Percentiles rank a stretch among this genome's conserved stretches.
Evolutionary conservation across 2,329 filamentous ascomycete genomes (phyloP).

Genomic region (Herpomyces periplanetae): DNA sequence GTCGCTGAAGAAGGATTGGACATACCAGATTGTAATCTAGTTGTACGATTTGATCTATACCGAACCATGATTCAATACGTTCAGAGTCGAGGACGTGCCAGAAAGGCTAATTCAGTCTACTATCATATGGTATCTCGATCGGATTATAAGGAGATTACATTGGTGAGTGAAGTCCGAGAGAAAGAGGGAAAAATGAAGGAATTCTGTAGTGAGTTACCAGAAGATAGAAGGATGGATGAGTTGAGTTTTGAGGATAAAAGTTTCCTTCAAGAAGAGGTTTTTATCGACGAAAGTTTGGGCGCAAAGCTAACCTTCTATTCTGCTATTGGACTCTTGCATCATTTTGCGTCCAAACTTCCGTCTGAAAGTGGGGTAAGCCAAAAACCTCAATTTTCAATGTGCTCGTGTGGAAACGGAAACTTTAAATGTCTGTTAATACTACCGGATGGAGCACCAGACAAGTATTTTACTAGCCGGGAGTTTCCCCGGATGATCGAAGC

Average conservation of each 20-base stretch:
- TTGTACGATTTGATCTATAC: conserved; percentile 47
- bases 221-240: conserved; percentile 25
- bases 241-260: conserved; percentile 15
- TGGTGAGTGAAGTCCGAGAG: conserved; percentile 17
- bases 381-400: conserved; percentile 3
- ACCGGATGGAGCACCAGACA: conserved; percentile 30
- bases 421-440: conserved; percentile 43
- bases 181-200: conserved; percentile 21
- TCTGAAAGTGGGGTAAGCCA: conserved; percentile 7
- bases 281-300: conserved; percentile 21
- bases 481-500: conserved; percentile 31
- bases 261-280: conserved; percentile 15
- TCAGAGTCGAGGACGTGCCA: conserved; percentile 56
- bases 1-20: conserved; percentile 25
- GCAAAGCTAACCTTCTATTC: conserved; percentile 41
- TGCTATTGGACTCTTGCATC: conserved; percentile 26
- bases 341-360: conserved; percentile 29
- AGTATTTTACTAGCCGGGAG: conserved; percentile 19
- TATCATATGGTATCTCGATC: too few relatives aligned
- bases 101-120: conserved; percentile 32
- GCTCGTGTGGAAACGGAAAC: conserved; percentile 9
- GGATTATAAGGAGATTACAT: too few relatives aligned
- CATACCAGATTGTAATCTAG: conserved; percentile 23
- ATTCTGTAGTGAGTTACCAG: conserved; percentile 34
- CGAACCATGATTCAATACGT: conserved; percentile 73